Evolutionary conservation across 257 asterid genomes (phyloP).

Genomic region (Ilex asprella): DNA sequence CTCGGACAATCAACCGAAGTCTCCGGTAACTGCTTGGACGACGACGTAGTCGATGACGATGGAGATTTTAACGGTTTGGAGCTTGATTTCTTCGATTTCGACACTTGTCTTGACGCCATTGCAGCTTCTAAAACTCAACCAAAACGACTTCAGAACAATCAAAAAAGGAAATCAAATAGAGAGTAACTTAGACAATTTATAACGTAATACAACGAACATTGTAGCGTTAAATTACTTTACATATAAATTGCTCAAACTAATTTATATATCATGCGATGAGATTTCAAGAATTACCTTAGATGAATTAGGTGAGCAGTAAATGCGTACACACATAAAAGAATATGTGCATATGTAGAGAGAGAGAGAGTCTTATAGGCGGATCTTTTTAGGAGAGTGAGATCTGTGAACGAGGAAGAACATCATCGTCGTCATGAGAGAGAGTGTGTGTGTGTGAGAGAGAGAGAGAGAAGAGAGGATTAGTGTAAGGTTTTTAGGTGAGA

Average conservation of each 20-base stretch:
- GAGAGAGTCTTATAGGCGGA: slow-evolving; percentile 17
- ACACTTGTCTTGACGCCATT: slow-evolving; percentile 65
- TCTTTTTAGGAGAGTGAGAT: slow-evolving; percentile 19
- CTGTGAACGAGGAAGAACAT: slow-evolving; percentile 26
- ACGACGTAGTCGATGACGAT: slow-evolving; percentile 78
- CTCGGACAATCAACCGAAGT: slow-evolving; percentile 57
- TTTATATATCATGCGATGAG: neutral
- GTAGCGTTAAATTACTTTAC: too few relatives aligned
- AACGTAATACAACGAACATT: too few relatives aligned
- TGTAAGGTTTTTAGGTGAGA: slow-evolving; percentile 6
- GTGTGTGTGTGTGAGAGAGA: too few relatives aligned
- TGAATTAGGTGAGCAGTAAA: slow-evolving; percentile 21
- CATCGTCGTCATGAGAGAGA: slow-evolving; percentile 19
- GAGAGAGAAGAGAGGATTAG: too few relatives aligned
- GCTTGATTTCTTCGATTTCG: slow-evolving; percentile 44
- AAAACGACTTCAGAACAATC: neutral
- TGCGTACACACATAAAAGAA: neutral
- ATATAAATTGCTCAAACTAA: too few relatives aligned
- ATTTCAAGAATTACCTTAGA: slow-evolving; percentile 1
- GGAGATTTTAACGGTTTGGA: slow-evolving; percentile 46
- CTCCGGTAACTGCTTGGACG: slow-evolving; percentile 68
- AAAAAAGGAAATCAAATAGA: too few relatives aligned
- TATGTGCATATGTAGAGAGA: slow-evolving; percentile 16
- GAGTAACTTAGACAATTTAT: too few relatives aligned
- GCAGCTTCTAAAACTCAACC: slow-evolving; percentile 13